These are phyloP conservation scores for Exophiala sp. DNA, from an alignment of 2,329 filamentous ascomycete species.

Conservation along the genomic window DNA sequence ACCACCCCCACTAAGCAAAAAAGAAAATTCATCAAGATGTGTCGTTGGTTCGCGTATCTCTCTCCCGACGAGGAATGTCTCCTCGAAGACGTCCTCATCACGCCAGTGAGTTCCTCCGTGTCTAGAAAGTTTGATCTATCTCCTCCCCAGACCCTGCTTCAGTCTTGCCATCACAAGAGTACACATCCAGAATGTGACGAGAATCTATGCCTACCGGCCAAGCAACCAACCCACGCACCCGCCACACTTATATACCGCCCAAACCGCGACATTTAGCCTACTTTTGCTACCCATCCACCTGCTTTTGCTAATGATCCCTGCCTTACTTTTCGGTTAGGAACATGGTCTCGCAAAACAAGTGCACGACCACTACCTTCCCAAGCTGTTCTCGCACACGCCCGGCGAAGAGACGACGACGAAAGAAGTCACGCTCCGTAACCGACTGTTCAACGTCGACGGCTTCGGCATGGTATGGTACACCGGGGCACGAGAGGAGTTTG, in stretches of 20 bases:
- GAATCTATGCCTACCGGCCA: too few relatives aligned
- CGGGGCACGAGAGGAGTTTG: conserved; percentile 38
- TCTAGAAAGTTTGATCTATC: too few relatives aligned
- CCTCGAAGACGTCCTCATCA: conserved; percentile 50
- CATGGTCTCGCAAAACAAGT: conserved; percentile 44
- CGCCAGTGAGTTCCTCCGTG: conserved; percentile 32
- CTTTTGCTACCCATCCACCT: not conserved
- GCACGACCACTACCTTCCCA: conserved; percentile 50
- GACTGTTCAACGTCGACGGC: conserved; percentile 51
- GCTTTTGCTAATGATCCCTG: not conserved
- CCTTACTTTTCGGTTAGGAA: conserved; percentile 5
- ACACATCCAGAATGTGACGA: too few relatives aligned
- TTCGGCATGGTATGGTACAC: conserved; percentile 53
- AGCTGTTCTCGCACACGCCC: conserved; percentile 44
- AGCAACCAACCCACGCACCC: too few relatives aligned
- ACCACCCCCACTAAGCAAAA: too few relatives aligned
- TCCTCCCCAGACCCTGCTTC: too few relatives aligned
- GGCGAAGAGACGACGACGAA: conserved; percentile 38
- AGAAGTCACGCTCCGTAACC: conserved; percentile 44
- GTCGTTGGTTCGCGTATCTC: conserved; percentile 54
- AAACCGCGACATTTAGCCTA: too few relatives aligned
- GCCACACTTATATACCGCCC: too few relatives aligned
- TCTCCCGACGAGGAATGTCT: conserved; percentile 49
- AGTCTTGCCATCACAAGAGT: too few relatives aligned
- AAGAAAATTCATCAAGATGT: too few relatives aligned